Evolutionary conservation across 768 basidiomycete genomes (phyloP), one percentile per base, ranked within the genome.

Genomic region (Rhodotorula sphaerocarpa): DNA sequence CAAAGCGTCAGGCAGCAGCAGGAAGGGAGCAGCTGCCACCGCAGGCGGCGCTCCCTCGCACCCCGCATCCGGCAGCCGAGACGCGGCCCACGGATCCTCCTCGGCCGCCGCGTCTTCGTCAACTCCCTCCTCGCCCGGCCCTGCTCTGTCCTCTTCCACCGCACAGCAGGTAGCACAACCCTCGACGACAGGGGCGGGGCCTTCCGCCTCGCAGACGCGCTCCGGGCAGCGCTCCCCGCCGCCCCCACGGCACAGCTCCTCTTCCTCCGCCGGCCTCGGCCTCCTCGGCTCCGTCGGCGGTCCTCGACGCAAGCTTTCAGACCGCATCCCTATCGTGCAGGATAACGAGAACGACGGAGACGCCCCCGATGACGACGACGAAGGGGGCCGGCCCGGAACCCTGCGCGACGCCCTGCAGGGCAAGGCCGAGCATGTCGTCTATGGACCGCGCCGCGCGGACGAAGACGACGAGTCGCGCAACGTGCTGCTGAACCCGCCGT

Each of bases 341-440:
- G 63, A 61, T 46, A 53, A 50, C 3, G 59, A 58, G 41, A 25
- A 21, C 25, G 58, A 63, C 53, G 33, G 45, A 5, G 61, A 59
- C 28, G 25, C 51, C 5, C 47, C 43, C 15, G 54, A 59, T 9
- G 50, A 53, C 36, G 36, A 39, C 36, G 36, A 16, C 36, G 36
- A 39, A 39, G 36, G 16, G 41, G 59, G 46, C 1, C 39, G 39
- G n/a, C 57, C 42, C 25, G 63, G 66, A 5, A 60, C 54, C 4
- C 50, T 69, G 12, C 43, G 68, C 9, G 68, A 64, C 6, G 68
- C 68, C 33, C 57, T 69, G 45, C 68, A 69, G 58, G 68, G 68
- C 45, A 65, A 63, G 46, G 68, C 64, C 3, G 68, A 69, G 45
- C 68, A 69, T 23, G 68, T 69, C 53, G 68, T 69, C 25, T 69